Evolutionary conservation across 2,329 filamentous ascomycete genomes (phyloP).

Genomic region (Claviceps pazoutovae): DNA sequence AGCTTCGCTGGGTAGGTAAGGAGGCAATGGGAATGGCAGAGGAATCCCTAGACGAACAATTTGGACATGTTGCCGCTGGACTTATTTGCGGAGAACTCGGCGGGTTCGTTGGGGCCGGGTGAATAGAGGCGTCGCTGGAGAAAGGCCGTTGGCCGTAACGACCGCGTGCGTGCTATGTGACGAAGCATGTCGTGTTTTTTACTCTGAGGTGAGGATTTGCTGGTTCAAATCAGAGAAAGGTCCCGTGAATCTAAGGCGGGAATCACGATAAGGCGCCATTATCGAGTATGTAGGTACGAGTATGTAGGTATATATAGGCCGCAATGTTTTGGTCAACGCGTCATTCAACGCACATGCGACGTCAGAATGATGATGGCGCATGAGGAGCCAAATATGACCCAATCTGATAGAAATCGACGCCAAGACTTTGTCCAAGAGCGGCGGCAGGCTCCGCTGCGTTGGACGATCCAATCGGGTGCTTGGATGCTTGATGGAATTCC

Average conservation of each 20-base stretch:
- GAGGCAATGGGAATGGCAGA: too few relatives aligned
- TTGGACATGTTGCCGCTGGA: background rate
- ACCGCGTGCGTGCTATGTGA: background rate
- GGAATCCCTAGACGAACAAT: background rate
- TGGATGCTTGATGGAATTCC: too few relatives aligned
- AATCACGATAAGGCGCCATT: too few relatives aligned
- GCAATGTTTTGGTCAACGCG: background rate
- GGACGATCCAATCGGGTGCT: too few relatives aligned
- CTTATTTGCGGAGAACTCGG: background rate
- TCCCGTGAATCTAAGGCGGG: too few relatives aligned
- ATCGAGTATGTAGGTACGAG: too few relatives aligned
- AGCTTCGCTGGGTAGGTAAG: background rate
- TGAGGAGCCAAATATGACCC: background rate
- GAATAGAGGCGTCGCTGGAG: background rate
- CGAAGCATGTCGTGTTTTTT: background rate
- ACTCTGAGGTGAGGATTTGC: too few relatives aligned
- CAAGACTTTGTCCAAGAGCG: background rate
- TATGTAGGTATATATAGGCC: too few relatives aligned
- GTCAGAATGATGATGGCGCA: slow-evolving; percentile 1
- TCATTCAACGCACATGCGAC: background rate
- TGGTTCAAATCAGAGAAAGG: too few relatives aligned
- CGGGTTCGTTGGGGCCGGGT: background rate
- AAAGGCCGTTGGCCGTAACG: background rate
- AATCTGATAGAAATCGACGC: background rate
- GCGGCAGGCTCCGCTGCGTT: too few relatives aligned